A percentile compares a stretch with the other conserved stretches of the same genome.
phyloP scores from a whole-genome alignment of 164 flowering plant genomes.

The Saururus chinensis region DNA sequence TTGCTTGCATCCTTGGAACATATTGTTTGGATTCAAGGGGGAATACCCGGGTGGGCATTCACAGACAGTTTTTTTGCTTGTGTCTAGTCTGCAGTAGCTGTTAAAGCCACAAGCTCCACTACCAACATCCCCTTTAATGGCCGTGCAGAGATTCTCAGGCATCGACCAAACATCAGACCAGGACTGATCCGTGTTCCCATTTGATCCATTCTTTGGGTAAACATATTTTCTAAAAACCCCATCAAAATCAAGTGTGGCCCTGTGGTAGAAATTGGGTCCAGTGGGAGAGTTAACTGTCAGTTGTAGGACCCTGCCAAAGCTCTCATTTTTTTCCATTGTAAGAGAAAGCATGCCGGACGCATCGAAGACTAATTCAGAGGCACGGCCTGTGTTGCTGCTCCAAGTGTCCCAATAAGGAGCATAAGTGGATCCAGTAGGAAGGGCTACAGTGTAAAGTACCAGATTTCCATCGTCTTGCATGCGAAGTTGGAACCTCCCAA shows the following conservation, averaged over 20 bases:
- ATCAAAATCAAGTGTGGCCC: conserved; percentile 31
- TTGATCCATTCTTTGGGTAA: conserved; percentile 12
- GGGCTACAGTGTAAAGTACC: conserved; percentile 13
- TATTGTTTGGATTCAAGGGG: conserved; percentile 26
- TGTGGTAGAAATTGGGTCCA: conserved; percentile 18
- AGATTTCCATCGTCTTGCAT: conserved; percentile 21
- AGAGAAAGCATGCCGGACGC: conserved; percentile 22
- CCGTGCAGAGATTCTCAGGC: conserved; percentile 5
- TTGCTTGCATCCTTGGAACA: conserved; percentile 30
- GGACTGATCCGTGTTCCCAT: conserved; percentile 1
- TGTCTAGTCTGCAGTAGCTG: conserved; percentile 21
- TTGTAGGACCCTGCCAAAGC: too few relatives aligned
- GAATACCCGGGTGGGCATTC: conserved; percentile 25
- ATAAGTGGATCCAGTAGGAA: not conserved
- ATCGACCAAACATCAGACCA: not conserved
- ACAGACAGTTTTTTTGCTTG: conserved; percentile 17
- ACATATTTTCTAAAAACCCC: conserved; percentile 29
- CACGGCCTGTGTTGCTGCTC: not conserved
- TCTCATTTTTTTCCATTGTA: not conserved
- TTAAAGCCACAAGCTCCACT: conserved; percentile 30
- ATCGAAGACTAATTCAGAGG: conserved; percentile 17
- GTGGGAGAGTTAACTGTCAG: not conserved
- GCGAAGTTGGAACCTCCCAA: conserved; percentile 5
- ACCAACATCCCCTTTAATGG: not conserved
- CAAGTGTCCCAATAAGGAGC: not conserved